These are phyloP conservation scores for Laguncularia racemosa DNA, from an alignment of 345 rosid genomes.

Conservation along the genomic window DNA sequence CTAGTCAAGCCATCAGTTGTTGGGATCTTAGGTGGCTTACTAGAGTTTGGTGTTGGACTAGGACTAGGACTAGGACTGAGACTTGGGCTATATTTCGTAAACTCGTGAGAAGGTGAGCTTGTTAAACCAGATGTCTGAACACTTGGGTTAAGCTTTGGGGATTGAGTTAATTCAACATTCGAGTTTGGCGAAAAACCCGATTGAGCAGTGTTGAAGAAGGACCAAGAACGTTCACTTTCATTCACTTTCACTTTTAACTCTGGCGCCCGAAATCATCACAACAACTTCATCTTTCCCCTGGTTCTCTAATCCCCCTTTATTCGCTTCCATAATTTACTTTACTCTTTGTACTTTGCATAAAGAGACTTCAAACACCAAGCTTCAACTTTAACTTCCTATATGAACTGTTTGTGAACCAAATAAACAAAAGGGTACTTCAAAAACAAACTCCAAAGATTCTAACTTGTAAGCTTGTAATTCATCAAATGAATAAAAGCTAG, in stretches of 20 bases:
- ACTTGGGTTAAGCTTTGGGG: conserved; percentile 7
- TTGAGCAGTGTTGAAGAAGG: not conserved
- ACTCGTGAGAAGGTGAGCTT: conserved; percentile 19
- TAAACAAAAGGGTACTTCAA: too few species aligned
- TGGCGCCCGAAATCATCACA: not conserved
- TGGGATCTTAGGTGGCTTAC: conserved; percentile 32
- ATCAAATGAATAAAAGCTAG: too few species aligned
- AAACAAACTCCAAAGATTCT: too few species aligned
- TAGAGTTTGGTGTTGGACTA: not conserved
- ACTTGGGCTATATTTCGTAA: conserved; percentile 5
- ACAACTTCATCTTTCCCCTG: conserved; percentile 1
- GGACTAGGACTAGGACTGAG: too few species aligned
- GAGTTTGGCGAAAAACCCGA: conserved; percentile 8
- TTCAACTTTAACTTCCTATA: too few species aligned
- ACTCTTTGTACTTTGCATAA: too few species aligned
- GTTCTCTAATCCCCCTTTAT: not conserved
- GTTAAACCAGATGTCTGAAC: conserved; percentile 10
- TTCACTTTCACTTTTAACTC: not conserved
- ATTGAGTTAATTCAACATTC: conserved; percentile 14
- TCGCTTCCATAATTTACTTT: not conserved
- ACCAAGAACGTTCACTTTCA: not conserved
- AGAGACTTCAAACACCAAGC: too few species aligned
- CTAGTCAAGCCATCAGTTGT: conserved; percentile 12
- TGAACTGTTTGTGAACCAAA: too few species aligned
- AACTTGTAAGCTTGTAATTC: too few species aligned